phyloP scores from a whole-genome alignment of 371 early-diverging fungal genomes.

The Antonospora locustae region DNA sequence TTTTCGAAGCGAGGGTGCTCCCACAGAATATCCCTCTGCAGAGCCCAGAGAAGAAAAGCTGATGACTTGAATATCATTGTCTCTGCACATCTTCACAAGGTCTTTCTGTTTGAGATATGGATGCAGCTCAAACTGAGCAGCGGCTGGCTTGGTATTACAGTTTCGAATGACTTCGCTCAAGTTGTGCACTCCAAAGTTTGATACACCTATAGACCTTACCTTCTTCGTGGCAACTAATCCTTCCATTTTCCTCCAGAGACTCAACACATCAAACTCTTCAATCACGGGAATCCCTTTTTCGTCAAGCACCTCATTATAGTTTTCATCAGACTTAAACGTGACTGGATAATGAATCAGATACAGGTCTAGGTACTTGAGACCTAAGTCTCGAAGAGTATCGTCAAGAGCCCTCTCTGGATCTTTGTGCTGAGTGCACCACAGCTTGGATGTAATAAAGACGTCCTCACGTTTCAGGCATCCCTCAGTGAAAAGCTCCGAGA shows the following conservation, averaged over 20 bases:
- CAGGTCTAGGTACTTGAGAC: conserved; percentile 68
- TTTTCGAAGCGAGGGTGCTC: conserved; percentile 20
- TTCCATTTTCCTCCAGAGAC: conserved; percentile 66
- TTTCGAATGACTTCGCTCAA: conserved; percentile 57
- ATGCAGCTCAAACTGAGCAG: conserved; percentile 71
- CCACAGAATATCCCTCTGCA: conserved; percentile 55
- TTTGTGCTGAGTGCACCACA: conserved; percentile 63
- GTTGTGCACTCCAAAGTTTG: conserved; percentile 62
- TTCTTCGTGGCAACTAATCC: conserved; percentile 56
- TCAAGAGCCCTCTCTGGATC: conserved; percentile 53
- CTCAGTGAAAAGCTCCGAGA: conserved; percentile 58
- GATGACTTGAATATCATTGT: conserved; percentile 61
- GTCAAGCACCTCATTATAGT: conserved; percentile 34
- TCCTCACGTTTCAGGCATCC: conserved; percentile 60
- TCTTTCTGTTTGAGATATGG: conserved; percentile 64
- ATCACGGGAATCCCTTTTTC: conserved; percentile 58
- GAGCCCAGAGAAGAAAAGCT: conserved; percentile 78
- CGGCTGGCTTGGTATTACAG: conserved; percentile 64
- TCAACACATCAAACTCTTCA: conserved; percentile 44
- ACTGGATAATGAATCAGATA: conserved; percentile 70
- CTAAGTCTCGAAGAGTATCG: conserved; percentile 60
- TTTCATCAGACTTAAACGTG: conserved; percentile 29
- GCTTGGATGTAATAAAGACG: conserved; percentile 71
- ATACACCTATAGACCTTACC: conserved; percentile 64
- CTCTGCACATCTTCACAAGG: conserved; percentile 60